Evolutionary conservation across 2,329 filamentous ascomycete species (phyloP).

Genomic region (Passalora sequoiae): DNA sequence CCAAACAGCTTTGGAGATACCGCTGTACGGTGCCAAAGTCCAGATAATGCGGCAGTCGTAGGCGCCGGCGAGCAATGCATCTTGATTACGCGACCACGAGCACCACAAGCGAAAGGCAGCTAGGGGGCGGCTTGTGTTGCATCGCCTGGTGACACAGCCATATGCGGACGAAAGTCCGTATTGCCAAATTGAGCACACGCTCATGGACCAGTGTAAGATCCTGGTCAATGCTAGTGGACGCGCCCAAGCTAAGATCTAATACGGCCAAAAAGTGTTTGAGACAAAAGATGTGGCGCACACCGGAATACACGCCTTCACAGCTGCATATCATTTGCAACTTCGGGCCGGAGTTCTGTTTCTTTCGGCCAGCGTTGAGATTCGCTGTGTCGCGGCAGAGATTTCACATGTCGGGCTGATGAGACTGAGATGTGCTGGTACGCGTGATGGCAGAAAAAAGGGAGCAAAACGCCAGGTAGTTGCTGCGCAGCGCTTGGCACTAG

Average conservation of each 20-base stretch:
- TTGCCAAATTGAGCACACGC: slow-evolving; percentile 3
- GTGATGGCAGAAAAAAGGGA: background rate
- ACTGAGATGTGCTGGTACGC: background rate
- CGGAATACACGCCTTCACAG: background rate
- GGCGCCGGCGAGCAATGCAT: too few species aligned
- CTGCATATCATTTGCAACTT: background rate
- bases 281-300: background rate
- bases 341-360: background rate
- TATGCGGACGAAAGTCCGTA: background rate
- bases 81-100: background rate
- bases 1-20: too few species aligned
- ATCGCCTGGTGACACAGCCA: slow-evolving; percentile 5
- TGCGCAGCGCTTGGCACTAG: too few species aligned
- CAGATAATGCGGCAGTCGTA: background rate
- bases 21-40: too few species aligned
- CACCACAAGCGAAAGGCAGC: background rate
- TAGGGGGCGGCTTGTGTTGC: slow-evolving; percentile 1
- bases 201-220: background rate
- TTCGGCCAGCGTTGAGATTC: background rate
- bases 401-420: too few species aligned
- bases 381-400: too few species aligned
- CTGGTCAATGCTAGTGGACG: background rate
- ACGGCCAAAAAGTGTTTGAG: background rate
- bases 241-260: background rate
- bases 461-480: too few species aligned